These are phyloP conservation scores for Dendrocalamus latiflorus DNA, from an alignment of 202 grass and related monocot species.

Conservation along the genomic window DNA sequence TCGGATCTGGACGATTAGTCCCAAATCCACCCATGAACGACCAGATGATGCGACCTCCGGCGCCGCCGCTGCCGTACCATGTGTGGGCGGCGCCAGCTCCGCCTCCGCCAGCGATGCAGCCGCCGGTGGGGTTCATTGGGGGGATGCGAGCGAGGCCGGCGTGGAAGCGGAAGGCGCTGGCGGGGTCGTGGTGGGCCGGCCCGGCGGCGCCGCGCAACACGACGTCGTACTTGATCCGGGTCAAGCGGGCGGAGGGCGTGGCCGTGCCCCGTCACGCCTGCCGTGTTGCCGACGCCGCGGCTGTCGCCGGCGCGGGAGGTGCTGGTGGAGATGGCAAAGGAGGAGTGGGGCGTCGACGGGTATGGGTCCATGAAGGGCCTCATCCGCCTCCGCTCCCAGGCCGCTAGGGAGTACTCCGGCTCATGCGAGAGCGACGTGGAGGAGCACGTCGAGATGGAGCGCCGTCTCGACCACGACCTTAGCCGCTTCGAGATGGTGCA, in stretches of 20 bases:
- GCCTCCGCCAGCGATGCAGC: slow-evolving; percentile 15
- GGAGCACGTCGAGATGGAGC: slow-evolving; percentile 95
- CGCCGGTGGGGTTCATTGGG: background rate
- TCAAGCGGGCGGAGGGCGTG: slow-evolving; percentile 78
- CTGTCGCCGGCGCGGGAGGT: slow-evolving; percentile 81
- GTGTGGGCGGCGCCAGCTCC: slow-evolving; percentile 27
- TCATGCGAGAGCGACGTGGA: slow-evolving; percentile 98
- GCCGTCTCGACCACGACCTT: slow-evolving; percentile 94
- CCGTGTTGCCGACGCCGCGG: slow-evolving; percentile 76
- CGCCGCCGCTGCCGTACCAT: slow-evolving; percentile 42
- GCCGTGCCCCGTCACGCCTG: slow-evolving; percentile 88
- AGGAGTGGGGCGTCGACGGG: slow-evolving; percentile 95
- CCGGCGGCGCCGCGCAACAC: slow-evolving; percentile 80
- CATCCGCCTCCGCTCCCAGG: slow-evolving; percentile 70
- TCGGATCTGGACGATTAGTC: slow-evolving; percentile 46
- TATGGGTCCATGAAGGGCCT: slow-evolving; percentile 97
- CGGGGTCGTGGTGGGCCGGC: slow-evolving; percentile 10
- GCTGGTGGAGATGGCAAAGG: slow-evolving; percentile 96
- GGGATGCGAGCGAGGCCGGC: slow-evolving; percentile 24
- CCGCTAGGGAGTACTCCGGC: slow-evolving; percentile 46
- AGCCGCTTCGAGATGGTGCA: slow-evolving; percentile 98
- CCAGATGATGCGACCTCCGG: slow-evolving; percentile 59
- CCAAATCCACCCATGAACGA: slow-evolving; percentile 53
- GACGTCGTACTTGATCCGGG: slow-evolving; percentile 92
- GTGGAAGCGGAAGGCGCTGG: slow-evolving; percentile 29